A percentile compares a stretch with the other conserved stretches of the same genome.
phyloP scores from a whole-genome alignment of 352 stramenopile species.

The Phytophthora fragariaefolia region DNA sequence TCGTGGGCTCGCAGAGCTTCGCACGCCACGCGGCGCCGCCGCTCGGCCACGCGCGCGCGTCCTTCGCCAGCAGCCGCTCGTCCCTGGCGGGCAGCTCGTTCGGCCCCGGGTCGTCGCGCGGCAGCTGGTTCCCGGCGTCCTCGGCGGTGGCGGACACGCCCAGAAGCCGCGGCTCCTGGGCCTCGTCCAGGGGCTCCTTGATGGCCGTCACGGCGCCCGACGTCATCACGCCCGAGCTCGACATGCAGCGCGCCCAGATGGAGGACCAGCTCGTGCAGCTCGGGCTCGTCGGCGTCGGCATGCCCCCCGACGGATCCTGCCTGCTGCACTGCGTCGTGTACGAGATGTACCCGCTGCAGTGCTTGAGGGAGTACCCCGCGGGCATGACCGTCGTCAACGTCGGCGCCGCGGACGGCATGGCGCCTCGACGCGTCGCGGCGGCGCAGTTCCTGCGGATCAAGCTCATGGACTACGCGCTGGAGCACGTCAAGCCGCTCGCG shows the following conservation, averaged over 20 bases:
- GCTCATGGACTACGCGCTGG: constrained; percentile 78
- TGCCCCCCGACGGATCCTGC: constrained; percentile 84
- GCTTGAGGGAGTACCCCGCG: constrained; percentile 69
- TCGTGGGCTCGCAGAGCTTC: constrained; percentile 73
- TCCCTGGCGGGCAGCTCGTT: constrained; percentile 45
- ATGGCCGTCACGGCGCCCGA: constrained; percentile 70
- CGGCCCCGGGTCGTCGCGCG: constrained; percentile 36
- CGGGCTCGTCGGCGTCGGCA: constrained; percentile 75
- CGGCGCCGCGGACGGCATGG: constrained; percentile 77
- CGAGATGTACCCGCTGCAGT: constrained; percentile 86
- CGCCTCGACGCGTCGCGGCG: constrained; percentile 68
- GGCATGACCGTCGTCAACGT: constrained; percentile 86
- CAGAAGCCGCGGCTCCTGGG: constrained; percentile 27
- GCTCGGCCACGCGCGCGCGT: constrained; percentile 21
- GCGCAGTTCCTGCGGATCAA: constrained; percentile 69
- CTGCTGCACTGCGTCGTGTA: constrained; percentile 87
- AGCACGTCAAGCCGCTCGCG: constrained; percentile 63
- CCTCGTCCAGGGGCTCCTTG: constrained; percentile 55
- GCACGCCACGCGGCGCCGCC: constrained; percentile 45
- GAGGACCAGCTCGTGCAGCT: constrained; percentile 68
- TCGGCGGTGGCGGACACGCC: constrained; percentile 30
- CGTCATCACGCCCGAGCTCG: constrained; percentile 71
- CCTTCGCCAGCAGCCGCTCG: constrained; percentile 40
- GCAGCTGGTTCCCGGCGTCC: constrained; percentile 70
- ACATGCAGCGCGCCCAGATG: constrained; percentile 82